phyloP scores from a whole-genome alignment of 129 eudicot species.

The Flaveria linearis region DNA sequence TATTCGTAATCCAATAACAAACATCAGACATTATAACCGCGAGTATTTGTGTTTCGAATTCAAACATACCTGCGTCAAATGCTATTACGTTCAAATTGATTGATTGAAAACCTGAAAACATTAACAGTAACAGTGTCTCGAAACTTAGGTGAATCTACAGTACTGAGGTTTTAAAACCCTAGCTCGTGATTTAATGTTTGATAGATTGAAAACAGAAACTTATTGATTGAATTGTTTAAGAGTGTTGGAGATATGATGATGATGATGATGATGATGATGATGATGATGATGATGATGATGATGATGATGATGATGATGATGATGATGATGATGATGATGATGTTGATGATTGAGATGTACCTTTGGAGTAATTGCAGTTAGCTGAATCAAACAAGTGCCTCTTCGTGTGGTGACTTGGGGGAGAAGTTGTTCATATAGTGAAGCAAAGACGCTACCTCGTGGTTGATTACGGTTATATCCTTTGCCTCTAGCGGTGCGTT shows the following conservation, averaged over 20 bases:
- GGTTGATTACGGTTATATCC: constrained; percentile 13
- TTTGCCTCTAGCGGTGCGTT: constrained; percentile 11
- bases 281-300: background rate
- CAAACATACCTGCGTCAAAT: constrained; percentile 9
- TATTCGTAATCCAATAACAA: background rate
- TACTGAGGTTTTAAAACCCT: constrained; percentile 25
- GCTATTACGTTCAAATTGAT: background rate
- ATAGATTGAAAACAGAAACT: background rate
- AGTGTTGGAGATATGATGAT: background rate
- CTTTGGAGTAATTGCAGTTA: constrained; percentile 20
- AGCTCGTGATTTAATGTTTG: constrained; percentile 11
- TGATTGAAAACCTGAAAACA: background rate
- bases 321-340: background rate
- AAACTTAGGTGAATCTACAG: background rate
- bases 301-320: too few relatives aligned
- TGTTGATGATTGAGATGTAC: constrained; percentile 17
- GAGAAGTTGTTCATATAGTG: constrained; percentile 8
- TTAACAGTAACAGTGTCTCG: background rate
- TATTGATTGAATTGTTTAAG: background rate
- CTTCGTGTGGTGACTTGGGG: constrained; percentile 11
- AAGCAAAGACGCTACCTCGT: background rate
- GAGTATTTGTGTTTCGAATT: background rate
- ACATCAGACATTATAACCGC: too few relatives aligned
- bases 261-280: background rate
- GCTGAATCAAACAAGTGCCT: constrained; percentile 19